A percentile compares a stretch with the other conserved stretches of the same genome.
Evolutionary conservation across 192 early-diverging fungal genomes (phyloP).

Genomic region (Diversispora epigaea): DNA sequence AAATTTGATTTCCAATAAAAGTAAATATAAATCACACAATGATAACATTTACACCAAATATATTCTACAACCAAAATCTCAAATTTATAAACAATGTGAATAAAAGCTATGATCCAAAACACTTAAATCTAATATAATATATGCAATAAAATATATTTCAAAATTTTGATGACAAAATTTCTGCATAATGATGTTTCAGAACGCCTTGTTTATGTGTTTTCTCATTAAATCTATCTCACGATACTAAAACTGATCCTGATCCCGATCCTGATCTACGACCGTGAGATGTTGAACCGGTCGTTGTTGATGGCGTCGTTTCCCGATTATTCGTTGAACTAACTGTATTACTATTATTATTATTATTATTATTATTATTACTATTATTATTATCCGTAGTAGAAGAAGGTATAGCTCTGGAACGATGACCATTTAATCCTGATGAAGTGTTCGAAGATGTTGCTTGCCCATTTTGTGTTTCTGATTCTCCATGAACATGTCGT

Average conservation of each 20-base stretch:
- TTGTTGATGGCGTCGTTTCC: conserved; percentile 31
- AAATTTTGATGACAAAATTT: not conserved
- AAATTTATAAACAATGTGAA: no score
- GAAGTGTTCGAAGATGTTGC: conserved; percentile 36
- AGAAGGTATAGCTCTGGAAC: conserved; percentile 43
- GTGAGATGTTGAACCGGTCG: conserved; percentile 25
- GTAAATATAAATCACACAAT: no score
- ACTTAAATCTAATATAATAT: no score
- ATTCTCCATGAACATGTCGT: conserved; percentile 39
- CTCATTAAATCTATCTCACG: not conserved
- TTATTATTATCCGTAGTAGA: not conserved
- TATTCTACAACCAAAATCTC: no score
- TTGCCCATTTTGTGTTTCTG: conserved; percentile 34
- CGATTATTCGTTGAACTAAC: conserved; percentile 28
- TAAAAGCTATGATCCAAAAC: no score
- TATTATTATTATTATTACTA: no score
- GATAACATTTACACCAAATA: no score
- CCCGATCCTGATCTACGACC: not conserved
- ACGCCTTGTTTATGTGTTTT: not conserved
- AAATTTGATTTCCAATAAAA: no score
- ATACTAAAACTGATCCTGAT: conserved; percentile 16
- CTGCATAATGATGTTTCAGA: not conserved
- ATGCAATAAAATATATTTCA: no score
- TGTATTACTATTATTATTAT: conserved; percentile 31
- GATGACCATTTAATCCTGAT: conserved; percentile 36